phyloP scores from a whole-genome alignment of 352 stramenopile species.

The Pythium angustatum region DNA sequence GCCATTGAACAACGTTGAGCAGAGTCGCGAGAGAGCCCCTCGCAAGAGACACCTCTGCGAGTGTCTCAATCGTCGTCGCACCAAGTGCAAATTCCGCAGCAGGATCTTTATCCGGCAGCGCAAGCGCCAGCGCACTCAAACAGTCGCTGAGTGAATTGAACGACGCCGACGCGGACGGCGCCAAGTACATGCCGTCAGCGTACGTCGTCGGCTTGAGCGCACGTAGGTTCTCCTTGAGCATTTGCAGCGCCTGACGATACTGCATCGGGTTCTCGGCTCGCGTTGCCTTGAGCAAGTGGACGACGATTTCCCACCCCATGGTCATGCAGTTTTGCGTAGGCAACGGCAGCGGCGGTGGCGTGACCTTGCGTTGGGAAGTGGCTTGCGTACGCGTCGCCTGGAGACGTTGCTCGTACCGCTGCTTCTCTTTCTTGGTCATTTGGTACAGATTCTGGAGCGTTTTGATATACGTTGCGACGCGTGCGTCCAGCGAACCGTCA shows the following conservation, averaged over 20 bases:
- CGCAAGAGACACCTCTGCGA: slow-evolving; percentile 72
- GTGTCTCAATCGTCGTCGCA: slow-evolving; percentile 65
- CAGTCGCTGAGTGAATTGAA: slow-evolving; percentile 81
- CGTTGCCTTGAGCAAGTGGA: slow-evolving; percentile 73
- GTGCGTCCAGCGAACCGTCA: slow-evolving; percentile 53
- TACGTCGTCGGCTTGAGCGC: slow-evolving; percentile 80
- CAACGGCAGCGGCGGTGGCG: slow-evolving; percentile 67
- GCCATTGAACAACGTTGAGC: slow-evolving; percentile 66
- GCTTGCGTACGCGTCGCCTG: slow-evolving; percentile 51
- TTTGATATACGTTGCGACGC: slow-evolving; percentile 70
- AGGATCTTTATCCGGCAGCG: slow-evolving; percentile 13
- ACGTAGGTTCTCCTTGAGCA: slow-evolving; percentile 71
- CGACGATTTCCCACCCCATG: slow-evolving; percentile 82
- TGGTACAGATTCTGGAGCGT: slow-evolving; percentile 74
- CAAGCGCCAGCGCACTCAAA: slow-evolving; percentile 47
- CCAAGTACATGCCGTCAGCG: slow-evolving; percentile 82
- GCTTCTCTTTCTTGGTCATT: slow-evolving; percentile 80
- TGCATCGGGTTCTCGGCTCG: slow-evolving; percentile 59
- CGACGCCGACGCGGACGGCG: slow-evolving; percentile 63
- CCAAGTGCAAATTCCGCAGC: slow-evolving; percentile 38
- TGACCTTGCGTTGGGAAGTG: slow-evolving; percentile 67
- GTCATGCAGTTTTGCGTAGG: slow-evolving; percentile 83
- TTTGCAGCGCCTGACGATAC: slow-evolving; percentile 69
- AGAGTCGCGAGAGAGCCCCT: slow-evolving; percentile 73
- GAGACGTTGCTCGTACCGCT: slow-evolving; percentile 71